Percentiles rank a stretch among this genome's conserved stretches.
These are phyloP conservation scores for Didymella exigua DNA, from an alignment of 2,329 filamentous ascomycete genomes.

Conservation along the genomic window DNA sequence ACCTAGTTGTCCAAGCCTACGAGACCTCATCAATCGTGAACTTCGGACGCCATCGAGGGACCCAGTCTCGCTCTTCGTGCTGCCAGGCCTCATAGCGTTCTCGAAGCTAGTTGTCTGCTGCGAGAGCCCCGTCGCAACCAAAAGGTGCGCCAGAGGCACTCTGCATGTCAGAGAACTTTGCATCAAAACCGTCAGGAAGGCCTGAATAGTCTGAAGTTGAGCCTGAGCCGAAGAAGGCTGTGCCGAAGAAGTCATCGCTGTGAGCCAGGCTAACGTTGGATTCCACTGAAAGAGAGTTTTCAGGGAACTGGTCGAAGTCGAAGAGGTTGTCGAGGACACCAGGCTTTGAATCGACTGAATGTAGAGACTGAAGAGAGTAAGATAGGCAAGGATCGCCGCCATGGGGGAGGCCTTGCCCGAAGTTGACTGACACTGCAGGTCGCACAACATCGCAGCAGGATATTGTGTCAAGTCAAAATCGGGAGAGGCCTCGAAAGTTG, in stretches of 20 bases:
- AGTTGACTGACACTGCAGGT: conserved; percentile 99
- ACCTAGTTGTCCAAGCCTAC: conserved; percentile 35
- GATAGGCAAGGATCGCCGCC: conserved; percentile 44
- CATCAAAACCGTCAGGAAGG: conserved; percentile 48
- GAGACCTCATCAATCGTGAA: conserved; percentile 38
- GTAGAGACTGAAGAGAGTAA: conserved; percentile 45
- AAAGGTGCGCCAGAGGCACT: conserved; percentile 55
- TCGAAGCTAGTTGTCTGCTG: conserved; percentile 48
- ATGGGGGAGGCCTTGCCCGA: conserved; percentile 37
- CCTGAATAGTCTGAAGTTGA: conserved; percentile 39
- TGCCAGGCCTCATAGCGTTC: conserved; percentile 31
- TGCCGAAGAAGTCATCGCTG: conserved; percentile 44
- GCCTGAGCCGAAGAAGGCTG: conserved; percentile 40
- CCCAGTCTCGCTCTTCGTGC: conserved; percentile 30
- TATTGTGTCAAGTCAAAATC: conserved; percentile 98
- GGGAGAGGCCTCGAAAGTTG: conserved; percentile 52
- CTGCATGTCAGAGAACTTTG: conserved; percentile 52
- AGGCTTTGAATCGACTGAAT: conserved; percentile 49
- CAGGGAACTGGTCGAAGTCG: conserved; percentile 50
- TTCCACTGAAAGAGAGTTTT: conserved; percentile 34
- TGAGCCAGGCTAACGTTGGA: conserved; percentile 41
- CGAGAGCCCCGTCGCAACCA: conserved; percentile 56
- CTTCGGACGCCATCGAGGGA: conserved; percentile 29
- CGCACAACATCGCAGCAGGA: conserved; percentile 99
- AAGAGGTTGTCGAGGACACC: conserved; percentile 43